Percentiles rank a stretch among this genome's conserved stretches.
Conservation (phyloP, 2,329 filamentous ascomycete genomes). For the Botrytis fabae region DNA sequence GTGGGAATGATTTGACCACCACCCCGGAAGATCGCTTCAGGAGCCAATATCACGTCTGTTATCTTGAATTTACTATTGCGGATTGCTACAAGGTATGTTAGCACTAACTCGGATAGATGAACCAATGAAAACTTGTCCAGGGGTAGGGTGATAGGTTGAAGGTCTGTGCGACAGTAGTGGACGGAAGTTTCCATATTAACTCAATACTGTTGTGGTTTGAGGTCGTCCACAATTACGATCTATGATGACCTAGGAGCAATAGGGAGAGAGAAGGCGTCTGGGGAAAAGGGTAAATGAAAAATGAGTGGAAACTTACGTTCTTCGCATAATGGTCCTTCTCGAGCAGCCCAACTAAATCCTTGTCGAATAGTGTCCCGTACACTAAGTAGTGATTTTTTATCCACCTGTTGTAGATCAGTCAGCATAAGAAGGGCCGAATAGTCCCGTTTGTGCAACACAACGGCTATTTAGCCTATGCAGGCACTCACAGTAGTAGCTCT, state of each 20-base stretch:
- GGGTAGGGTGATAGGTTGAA: neutral
- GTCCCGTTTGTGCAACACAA: slow-evolving; percentile 15
- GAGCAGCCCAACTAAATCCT: slow-evolving; percentile 93
- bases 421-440: slow-evolving; percentile 36
- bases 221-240: neutral
- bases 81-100: slow-evolving; percentile 63
- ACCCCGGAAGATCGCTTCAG: slow-evolving; percentile 90
- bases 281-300: slow-evolving; percentile 24
- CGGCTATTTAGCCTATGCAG: slow-evolving; percentile 14
- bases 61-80: slow-evolving; percentile 98
- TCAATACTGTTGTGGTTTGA: neutral
- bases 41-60: slow-evolving; percentile 82
- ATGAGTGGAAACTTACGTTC: slow-evolving; percentile 68
- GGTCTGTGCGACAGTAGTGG: slow-evolving; percentile 1
- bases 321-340: slow-evolving; percentile 95
- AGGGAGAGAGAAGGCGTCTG: neutral
- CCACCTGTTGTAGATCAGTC: slow-evolving; percentile 57
- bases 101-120: slow-evolving; percentile 28
- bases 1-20: slow-evolving; percentile 98
- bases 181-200: slow-evolving; percentile 20
- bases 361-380: slow-evolving; percentile 93
- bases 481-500: slow-evolving; percentile 2
- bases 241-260: neutral
- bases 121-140: slow-evolving; percentile 29
- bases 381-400: slow-evolving; percentile 83